Percentiles rank a stretch among this genome's conserved stretches.
Evolutionary conservation across 331 rosid genomes (phyloP).

Genomic region (Quercus lobata): DNA sequence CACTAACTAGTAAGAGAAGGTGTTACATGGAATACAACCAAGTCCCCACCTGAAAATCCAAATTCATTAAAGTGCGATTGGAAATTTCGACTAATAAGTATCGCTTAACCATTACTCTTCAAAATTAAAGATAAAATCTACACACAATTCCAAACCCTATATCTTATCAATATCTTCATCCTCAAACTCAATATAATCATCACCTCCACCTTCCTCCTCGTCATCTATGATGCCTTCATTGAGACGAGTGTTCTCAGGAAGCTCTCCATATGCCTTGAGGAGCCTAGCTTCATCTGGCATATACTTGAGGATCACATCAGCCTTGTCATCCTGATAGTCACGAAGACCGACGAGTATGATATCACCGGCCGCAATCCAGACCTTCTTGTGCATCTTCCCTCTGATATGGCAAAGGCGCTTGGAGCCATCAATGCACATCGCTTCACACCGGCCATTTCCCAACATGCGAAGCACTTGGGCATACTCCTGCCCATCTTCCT

Average conservation of each 20-base stretch:
- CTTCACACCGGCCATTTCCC: constrained; percentile 53
- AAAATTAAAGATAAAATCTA: neutral
- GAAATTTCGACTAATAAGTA: neutral
- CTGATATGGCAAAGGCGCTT: constrained; percentile 45
- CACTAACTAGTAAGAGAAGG: constrained; percentile 5
- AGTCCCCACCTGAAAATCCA: constrained; percentile 8
- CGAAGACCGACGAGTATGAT: constrained; percentile 46
- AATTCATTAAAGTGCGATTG: constrained; percentile 4
- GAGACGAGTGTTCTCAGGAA: constrained; percentile 47
- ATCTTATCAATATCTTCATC: constrained; percentile 55
- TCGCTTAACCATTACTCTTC: neutral
- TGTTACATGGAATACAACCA: constrained; percentile 10
- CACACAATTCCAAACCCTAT: constrained; percentile 8
- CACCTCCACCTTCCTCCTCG: constrained; percentile 38
- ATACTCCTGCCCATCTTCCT: constrained; percentile 46
- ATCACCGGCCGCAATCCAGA: constrained; percentile 55
- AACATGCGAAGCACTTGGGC: constrained; percentile 44
- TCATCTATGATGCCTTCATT: constrained; percentile 49
- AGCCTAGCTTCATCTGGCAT: constrained; percentile 59
- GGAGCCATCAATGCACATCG: constrained; percentile 36
- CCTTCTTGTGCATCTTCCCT: constrained; percentile 56
- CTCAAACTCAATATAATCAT: constrained; percentile 44
- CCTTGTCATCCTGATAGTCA: constrained; percentile 51
- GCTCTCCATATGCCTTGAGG: constrained; percentile 52
- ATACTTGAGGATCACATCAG: constrained; percentile 51